These are phyloP conservation scores for Ogataea nakhonphanomensis DNA, from an alignment of 805 yeast species.

Conservation along the genomic window DNA sequence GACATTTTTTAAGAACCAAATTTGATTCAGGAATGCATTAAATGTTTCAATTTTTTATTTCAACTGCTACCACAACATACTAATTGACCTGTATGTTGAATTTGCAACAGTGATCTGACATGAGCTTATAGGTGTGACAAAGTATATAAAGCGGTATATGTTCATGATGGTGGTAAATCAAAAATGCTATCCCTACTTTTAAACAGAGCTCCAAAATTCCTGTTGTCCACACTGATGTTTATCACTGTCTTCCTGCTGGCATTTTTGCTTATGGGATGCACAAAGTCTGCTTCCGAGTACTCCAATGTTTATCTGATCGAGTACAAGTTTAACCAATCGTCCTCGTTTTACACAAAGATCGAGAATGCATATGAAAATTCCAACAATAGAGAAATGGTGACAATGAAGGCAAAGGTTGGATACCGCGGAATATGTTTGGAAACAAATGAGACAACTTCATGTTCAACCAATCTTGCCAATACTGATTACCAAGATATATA, in stretches of 20 bases:
- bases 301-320: conserved; percentile 49
- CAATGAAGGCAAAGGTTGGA: conserved; percentile 48
- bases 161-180: neutral
- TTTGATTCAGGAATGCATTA: neutral
- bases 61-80: neutral
- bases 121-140: neutral
- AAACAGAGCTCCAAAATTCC: conserved; percentile 41
- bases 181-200: conserved; percentile 13
- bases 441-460: conserved; percentile 31
- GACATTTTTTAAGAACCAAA: conserved; percentile 4
- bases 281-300: conserved; percentile 38
- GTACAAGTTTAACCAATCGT: conserved; percentile 44
- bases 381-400: conserved; percentile 35
- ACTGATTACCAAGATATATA: conserved; percentile 18
- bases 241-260: conserved; percentile 49
- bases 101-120: neutral
- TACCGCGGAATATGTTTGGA: conserved; percentile 56
- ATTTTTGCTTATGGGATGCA: conserved; percentile 57
- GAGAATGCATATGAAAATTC: conserved; percentile 34
- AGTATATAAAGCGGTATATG: too few relatives aligned
- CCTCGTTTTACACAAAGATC: conserved; percentile 41
- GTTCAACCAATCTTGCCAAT: conserved; percentile 27
- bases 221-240: conserved; percentile 40
- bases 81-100: neutral
- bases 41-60: neutral